Evolutionary conservation across 352 stramenopile species (phyloP), one percentile per base, ranked within the genome.

Genomic region (Phytophthora cactorum): DNA sequence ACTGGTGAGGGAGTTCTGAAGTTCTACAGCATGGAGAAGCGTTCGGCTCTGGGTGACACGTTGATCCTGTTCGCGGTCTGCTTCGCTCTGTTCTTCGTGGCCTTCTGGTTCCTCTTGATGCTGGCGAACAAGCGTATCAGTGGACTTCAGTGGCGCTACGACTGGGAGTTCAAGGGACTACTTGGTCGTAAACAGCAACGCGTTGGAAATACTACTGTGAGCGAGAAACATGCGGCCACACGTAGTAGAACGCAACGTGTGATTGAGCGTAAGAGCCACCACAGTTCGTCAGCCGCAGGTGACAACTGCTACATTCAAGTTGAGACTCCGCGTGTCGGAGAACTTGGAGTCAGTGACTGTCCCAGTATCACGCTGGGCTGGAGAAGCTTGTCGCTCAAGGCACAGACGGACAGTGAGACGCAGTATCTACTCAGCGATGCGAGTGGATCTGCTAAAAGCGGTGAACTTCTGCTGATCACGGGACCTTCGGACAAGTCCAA

Each of bases 11-110:
- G 68, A 2, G 80, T 91, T 22, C 59, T 91, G 5, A 63, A 72
- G 43, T 81, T 79, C 59, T 82, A 88, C 59, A 79, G 69, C 38
- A 77, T 85, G 69, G 57, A 73, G 15, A 67, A 66, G 14, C 71
- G 68, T 2, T 86, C 79, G 6, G 74, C 63, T 0, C 36, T 82
- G 8, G 66, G 54, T 2, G 73, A 86, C 39, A 68, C 63, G 10
- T 31, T 84, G 5, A 66, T 87, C 15, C 53, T 88, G 9, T 28
- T 90, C 0, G 65, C 22, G 1, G 75, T 88, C 52, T 77, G 69
- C 45, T 51, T 80, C 4, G 53, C 50, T 5, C 57, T 86, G 22
- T 81, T 80, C 45, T 67, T 80, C 45, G 34, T 78, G 7, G 71
- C 71, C 0, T 75, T 82, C 38, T 72, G 60, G 56, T 74, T 78